Conservation (phyloP, 192 early-diverging fungal species). For the Lunasporangiospora selenospora region DNA sequence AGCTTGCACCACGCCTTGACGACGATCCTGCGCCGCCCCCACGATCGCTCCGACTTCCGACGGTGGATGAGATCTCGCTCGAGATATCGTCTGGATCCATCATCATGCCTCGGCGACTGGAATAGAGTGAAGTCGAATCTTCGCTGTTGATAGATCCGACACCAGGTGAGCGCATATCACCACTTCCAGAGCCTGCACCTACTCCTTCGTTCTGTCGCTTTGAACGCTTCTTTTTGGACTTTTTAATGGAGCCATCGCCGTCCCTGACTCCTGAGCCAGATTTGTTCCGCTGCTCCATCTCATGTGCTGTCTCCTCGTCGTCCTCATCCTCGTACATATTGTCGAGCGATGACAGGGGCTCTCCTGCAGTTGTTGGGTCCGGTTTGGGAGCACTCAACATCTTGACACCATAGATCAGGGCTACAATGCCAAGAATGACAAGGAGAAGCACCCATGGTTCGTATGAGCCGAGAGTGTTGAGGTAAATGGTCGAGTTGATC, state of each 20-base stretch:
- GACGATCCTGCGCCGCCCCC: conserved; percentile 3
- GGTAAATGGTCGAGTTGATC: conserved; percentile 65
- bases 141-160: too few species aligned
- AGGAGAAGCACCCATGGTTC: conserved; percentile 56
- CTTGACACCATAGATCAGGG: conserved; percentile 60
- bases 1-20: conserved; percentile 17
- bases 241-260: too few species aligned
- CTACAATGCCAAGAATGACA: conserved; percentile 58
- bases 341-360: background rate
- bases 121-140: conserved; percentile 34
- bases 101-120: conserved; percentile 29
- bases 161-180: too few species aligned
- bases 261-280: too few species aligned
- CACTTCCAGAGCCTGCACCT: too few species aligned
- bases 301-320: conserved; percentile 11
- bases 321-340: conserved; percentile 10
- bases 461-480: conserved; percentile 57
- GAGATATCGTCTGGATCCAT: conserved; percentile 25
- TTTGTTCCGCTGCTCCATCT: conserved; percentile 16
- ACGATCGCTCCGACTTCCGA: background rate
- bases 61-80: conserved; percentile 16
- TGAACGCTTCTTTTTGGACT: too few species aligned
- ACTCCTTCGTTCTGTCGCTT: too few species aligned
- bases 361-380: conserved; percentile 11
- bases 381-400: conserved; percentile 55